phyloP scores from a whole-genome alignment of 106 monocot genomes.

The Chionographis japonica region DNA sequence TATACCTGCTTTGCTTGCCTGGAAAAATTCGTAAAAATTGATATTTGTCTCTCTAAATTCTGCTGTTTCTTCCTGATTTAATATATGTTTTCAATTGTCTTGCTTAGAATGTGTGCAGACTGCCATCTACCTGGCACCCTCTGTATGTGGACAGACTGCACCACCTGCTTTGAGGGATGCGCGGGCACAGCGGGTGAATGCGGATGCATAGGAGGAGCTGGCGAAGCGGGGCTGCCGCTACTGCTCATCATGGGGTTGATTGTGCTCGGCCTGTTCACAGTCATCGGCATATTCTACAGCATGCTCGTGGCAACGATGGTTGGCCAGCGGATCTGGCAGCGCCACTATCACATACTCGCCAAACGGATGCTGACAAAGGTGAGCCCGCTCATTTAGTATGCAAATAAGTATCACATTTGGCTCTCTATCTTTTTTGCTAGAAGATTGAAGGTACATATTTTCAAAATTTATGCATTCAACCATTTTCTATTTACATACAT shows the following conservation, averaged over 20 bases:
- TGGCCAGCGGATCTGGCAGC: conserved; percentile 93
- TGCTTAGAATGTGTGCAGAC: conserved; percentile 58
- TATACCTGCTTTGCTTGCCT: too few relatives aligned
- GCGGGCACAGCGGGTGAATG: conserved; percentile 77
- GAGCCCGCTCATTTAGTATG: conserved; percentile 1
- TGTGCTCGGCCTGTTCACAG: conserved; percentile 73
- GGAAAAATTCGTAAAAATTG: too few relatives aligned
- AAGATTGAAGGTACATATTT: too few relatives aligned
- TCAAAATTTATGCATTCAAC: too few relatives aligned
- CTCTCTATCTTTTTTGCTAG: conserved; percentile 1
- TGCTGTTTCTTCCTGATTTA: neutral
- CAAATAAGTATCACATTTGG: too few relatives aligned
- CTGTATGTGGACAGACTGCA: conserved; percentile 95
- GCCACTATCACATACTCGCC: conserved; percentile 94
- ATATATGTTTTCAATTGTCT: neutral
- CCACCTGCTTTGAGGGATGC: conserved; percentile 84
- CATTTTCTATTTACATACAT: too few relatives aligned
- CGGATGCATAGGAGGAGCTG: conserved; percentile 83
- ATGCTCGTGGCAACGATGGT: conserved; percentile 95
- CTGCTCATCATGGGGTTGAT: conserved; percentile 80
- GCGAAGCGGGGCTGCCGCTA: conserved; percentile 78
- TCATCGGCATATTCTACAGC: conserved; percentile 94
- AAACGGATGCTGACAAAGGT: conserved; percentile 94
- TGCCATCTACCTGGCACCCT: conserved; percentile 90
- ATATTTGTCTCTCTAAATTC: too few relatives aligned